These are phyloP conservation scores for Closterium sp. DNA, from an alignment of 139 green algal genomes.

Conservation along the genomic window DNA sequence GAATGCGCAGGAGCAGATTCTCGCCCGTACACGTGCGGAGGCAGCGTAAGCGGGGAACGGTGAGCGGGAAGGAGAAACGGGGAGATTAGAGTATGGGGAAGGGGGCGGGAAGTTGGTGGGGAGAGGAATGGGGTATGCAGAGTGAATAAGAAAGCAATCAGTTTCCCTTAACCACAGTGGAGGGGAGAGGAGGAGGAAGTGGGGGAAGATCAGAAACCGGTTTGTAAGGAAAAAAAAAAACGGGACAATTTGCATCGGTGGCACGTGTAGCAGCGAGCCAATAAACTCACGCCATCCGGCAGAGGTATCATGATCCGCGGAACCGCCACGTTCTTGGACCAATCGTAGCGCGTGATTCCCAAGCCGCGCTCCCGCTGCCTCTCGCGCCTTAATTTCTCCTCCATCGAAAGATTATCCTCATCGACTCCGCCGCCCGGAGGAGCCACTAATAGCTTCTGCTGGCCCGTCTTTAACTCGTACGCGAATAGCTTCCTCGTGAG, in stretches of 20 bases:
- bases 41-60: neutral
- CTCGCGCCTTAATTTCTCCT: conserved; percentile 50
- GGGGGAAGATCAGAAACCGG: no score
- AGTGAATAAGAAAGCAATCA: no score
- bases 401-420: conserved; percentile 43
- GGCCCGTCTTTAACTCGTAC: conserved; percentile 33
- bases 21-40: conserved; percentile 26
- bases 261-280: neutral
- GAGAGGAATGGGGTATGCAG: neutral
- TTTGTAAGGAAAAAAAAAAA: no score
- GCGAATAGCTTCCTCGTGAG: conserved; percentile 45
- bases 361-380: conserved; percentile 42
- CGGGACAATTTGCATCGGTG: neutral
- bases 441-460: conserved; percentile 41
- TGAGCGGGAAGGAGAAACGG: neutral
- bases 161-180: no score
- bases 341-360: conserved; percentile 54
- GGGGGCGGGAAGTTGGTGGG: neutral
- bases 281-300: conserved; percentile 37
- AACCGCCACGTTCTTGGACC: conserved; percentile 36
- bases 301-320: conserved; percentile 44
- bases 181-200: no score
- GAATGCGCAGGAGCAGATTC: conserved; percentile 35
- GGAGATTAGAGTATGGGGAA: neutral
- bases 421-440: conserved; percentile 42